phyloP scores from a whole-genome alignment of 768 basidiomycete genomes.

The Cystobasidium ongulense region DNA sequence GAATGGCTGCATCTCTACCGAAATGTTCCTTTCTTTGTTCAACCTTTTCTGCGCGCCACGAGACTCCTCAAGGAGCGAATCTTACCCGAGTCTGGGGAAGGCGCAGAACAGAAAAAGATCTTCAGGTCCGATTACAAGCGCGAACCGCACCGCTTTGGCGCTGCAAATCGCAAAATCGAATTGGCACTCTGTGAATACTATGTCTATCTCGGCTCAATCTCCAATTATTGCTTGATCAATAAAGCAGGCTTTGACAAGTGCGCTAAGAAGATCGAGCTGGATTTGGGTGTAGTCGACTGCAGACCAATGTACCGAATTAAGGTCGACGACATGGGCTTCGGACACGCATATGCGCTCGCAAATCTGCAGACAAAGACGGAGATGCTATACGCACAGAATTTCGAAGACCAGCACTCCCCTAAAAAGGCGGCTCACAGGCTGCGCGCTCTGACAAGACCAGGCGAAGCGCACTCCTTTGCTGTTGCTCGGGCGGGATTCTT shows the following conservation, averaged over 20 bases:
- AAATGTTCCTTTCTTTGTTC: background rate
- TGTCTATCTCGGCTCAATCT: background rate
- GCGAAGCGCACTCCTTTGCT: background rate
- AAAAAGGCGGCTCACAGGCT: background rate
- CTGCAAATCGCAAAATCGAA: background rate
- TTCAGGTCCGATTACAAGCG: background rate
- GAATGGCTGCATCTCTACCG: background rate
- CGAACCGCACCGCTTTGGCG: background rate
- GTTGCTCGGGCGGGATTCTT: background rate
- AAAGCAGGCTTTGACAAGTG: background rate
- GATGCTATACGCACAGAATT: background rate
- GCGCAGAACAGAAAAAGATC: background rate
- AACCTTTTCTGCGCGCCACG: background rate
- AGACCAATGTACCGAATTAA: background rate
- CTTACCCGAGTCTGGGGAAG: background rate
- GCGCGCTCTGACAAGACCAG: background rate
- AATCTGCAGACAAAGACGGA: background rate
- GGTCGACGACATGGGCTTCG: background rate
- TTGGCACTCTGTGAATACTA: background rate
- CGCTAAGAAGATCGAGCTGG: background rate
- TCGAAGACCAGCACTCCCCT: no score
- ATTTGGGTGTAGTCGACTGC: background rate
- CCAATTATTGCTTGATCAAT: constrained; percentile 6
- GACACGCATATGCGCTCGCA: background rate
- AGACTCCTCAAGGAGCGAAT: background rate